phyloP scores from a whole-genome alignment of 2,329 filamentous ascomycete species.

The Orbilia blumenaviensis region DNA sequence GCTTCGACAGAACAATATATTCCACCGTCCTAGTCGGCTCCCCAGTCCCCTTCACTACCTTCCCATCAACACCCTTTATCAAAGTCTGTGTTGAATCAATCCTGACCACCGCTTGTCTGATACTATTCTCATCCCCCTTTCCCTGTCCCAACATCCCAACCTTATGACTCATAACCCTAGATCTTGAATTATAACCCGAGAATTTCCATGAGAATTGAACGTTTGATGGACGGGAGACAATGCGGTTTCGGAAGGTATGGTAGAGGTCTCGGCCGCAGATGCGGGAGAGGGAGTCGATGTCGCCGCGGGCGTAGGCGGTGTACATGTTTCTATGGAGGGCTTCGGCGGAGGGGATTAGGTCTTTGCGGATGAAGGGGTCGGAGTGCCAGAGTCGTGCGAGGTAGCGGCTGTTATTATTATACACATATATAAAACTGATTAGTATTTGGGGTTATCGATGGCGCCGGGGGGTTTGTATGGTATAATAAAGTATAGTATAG shows the following conservation, averaged over 20 bases:
- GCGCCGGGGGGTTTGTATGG: too few species aligned
- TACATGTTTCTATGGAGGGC: slow-evolving; percentile 57
- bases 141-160: slow-evolving; percentile 29
- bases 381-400: slow-evolving; percentile 38
- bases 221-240: slow-evolving; percentile 45
- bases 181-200: slow-evolving; percentile 46
- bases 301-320: slow-evolving; percentile 55
- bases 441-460: too few species aligned
- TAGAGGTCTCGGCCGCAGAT: slow-evolving; percentile 57
- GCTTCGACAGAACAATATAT: slow-evolving; percentile 57
- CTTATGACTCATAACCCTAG: slow-evolving; percentile 54
- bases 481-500: too few species aligned
- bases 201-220: slow-evolving; percentile 56
- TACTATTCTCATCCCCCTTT: slow-evolving; percentile 46
- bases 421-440: too few species aligned
- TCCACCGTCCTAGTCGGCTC: slow-evolving; percentile 54
- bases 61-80: slow-evolving; percentile 51
- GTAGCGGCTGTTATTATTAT: slow-evolving; percentile 34
- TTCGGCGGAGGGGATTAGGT: slow-evolving; percentile 53
- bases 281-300: slow-evolving; percentile 53
- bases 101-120: slow-evolving; percentile 56
- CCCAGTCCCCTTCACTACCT: slow-evolving; percentile 53
- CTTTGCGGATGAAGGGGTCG: slow-evolving; percentile 41
- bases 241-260: slow-evolving; percentile 55
- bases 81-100: slow-evolving; percentile 57